These are phyloP conservation scores for Artemisia princeps DNA, from an alignment of 140 eudicot species.

Conservation along the genomic window DNA sequence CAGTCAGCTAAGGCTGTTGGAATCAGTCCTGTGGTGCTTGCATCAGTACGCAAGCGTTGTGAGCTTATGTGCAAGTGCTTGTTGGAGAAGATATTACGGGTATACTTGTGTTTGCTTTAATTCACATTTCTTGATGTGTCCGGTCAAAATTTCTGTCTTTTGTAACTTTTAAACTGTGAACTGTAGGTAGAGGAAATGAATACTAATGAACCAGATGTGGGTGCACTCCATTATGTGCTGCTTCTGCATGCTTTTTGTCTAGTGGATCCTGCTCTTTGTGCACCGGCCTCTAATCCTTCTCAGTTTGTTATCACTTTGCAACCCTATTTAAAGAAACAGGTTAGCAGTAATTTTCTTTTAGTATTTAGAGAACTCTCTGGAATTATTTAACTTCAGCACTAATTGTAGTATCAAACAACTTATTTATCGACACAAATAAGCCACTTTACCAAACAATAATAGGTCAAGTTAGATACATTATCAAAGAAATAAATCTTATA, in stretches of 20 bases:
- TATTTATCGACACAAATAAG: conserved; percentile 6
- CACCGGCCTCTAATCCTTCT: conserved; percentile 95
- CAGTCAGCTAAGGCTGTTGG: conserved; percentile 91
- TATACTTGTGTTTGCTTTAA: conserved; percentile 19
- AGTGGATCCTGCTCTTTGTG: conserved; percentile 91
- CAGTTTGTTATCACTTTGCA: conserved; percentile 91
- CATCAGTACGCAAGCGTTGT: conserved; percentile 89
- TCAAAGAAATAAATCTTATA: no score
- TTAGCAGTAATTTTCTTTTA: conserved; percentile 24
- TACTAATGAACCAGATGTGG: conserved; percentile 52
- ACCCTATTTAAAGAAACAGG: conserved; percentile 95
- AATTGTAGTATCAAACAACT: conserved; percentile 11
- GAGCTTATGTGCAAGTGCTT: conserved; percentile 95
- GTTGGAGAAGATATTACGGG: conserved; percentile 91
- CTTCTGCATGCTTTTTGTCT: conserved; percentile 87
- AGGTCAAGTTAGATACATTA: no score
- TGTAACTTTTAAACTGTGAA: conserved; percentile 2
- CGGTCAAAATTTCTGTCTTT: background rate
- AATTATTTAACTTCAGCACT: conserved; percentile 16
- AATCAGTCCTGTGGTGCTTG: conserved; percentile 61
- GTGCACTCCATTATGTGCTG: conserved; percentile 76
- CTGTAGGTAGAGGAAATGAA: conserved; percentile 66
- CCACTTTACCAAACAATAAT: background rate
- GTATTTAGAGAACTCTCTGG: conserved; percentile 8
- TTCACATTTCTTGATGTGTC: conserved; percentile 1